Evolutionary conservation across 306 rosid species (phyloP).

Genomic region (apple (Malus domestica)): DNA sequence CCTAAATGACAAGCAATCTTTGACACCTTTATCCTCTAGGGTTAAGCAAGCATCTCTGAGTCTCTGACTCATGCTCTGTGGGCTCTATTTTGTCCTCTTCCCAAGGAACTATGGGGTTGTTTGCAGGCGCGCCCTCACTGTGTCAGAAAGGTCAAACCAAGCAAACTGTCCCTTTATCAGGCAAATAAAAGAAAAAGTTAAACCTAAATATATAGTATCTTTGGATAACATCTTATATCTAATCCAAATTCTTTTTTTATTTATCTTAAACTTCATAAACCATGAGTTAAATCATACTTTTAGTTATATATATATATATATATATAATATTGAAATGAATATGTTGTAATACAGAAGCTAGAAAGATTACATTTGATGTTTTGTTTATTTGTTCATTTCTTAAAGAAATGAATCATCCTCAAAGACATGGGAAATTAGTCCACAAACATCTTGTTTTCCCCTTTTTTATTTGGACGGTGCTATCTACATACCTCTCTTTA

Average conservation of each 20-base stretch:
- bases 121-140: background rate
- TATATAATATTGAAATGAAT: background rate
- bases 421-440: slow-evolving; percentile 27
- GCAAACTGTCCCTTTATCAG: background rate
- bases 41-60: background rate
- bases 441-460: slow-evolving; percentile 29
- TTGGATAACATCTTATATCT: background rate
- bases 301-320: background rate
- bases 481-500: too few species aligned
- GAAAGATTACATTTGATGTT: background rate
- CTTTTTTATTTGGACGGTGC: slow-evolving; percentile 15
- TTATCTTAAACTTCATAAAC: background rate
- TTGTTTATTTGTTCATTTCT: background rate
- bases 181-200: background rate
- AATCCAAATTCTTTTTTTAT: background rate
- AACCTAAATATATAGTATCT: background rate
- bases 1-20: background rate
- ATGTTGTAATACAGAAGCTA: background rate
- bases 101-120: slow-evolving; percentile 10
- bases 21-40: background rate
- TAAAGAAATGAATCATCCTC: slow-evolving; percentile 7
- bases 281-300: background rate
- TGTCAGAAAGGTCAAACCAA: slow-evolving; percentile 11
- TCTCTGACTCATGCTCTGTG: background rate
- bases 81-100: slow-evolving; percentile 28